Evolutionary conservation across 768 basidiomycete species (phyloP).

Genomic region (Lentinus brumalis): DNA sequence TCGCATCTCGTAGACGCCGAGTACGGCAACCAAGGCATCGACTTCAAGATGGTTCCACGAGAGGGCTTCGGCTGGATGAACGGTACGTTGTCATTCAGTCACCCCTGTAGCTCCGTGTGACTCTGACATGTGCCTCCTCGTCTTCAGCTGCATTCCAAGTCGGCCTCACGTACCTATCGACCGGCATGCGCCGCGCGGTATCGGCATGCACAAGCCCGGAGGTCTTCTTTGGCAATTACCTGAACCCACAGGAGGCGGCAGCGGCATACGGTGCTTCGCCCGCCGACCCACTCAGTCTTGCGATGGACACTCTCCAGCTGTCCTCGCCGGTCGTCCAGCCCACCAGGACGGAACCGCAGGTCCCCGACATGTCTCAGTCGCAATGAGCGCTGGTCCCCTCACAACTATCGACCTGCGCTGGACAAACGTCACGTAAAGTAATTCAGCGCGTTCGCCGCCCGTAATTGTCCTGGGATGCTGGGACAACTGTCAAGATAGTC

Average conservation of each 20-base stretch:
- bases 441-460: slow-evolving; percentile 7
- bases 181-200: slow-evolving; percentile 93
- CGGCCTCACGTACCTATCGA: slow-evolving; percentile 91
- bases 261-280: slow-evolving; percentile 32
- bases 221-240: slow-evolving; percentile 67
- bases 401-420: neutral
- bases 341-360: neutral
- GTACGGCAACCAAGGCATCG: slow-evolving; percentile 94
- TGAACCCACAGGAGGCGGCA: slow-evolving; percentile 38
- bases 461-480: neutral
- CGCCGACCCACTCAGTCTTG: slow-evolving; percentile 41
- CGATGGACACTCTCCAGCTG: slow-evolving; percentile 39
- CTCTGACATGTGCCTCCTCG: neutral
- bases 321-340: slow-evolving; percentile 20
- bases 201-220: slow-evolving; percentile 94
- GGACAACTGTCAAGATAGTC: neutral
- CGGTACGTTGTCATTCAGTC: slow-evolving; percentile 44
- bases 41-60: slow-evolving; percentile 96
- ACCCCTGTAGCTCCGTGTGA: neutral
- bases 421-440: slow-evolving; percentile 7
- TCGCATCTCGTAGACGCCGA: slow-evolving; percentile 97
- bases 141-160: slow-evolving; percentile 89
- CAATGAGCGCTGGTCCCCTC: neutral
- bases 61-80: slow-evolving; percentile 99
- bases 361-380: neutral